Percentiles rank a stretch among this genome's conserved stretches.
Evolutionary conservation across 2,329 filamentous ascomycete species (phyloP).

Genomic region (Fusarium sp.): DNA sequence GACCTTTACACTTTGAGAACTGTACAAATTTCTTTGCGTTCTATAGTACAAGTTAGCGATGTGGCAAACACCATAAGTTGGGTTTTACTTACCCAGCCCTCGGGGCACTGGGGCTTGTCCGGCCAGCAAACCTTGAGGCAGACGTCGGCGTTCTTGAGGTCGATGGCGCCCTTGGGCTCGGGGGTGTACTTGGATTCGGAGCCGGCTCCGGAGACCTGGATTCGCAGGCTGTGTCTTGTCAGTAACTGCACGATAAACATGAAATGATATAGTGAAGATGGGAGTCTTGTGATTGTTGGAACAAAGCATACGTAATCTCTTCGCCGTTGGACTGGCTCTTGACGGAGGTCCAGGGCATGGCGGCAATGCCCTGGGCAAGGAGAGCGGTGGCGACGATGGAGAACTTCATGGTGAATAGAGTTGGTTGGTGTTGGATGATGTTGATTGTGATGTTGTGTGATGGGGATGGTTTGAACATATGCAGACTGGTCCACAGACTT

Average conservation of each 20-base stretch:
- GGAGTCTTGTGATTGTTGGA: neutral
- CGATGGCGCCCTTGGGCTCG: neutral
- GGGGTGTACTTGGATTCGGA: neutral
- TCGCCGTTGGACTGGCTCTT: neutral
- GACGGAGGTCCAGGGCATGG: slow-evolving; percentile 36
- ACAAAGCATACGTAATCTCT: slow-evolving; percentile 33
- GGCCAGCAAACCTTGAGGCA: slow-evolving; percentile 21
- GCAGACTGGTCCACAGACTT: neutral
- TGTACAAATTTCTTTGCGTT: slow-evolving; percentile 19
- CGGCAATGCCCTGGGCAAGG: slow-evolving; percentile 26
- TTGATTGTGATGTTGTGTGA: slow-evolving; percentile 28
- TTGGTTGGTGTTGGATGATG: neutral
- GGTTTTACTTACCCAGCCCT: slow-evolving; percentile 19
- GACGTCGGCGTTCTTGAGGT: neutral
- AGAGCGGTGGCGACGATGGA: slow-evolving; percentile 4
- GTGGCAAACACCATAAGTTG: rapidly evolving
- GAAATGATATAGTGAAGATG: too few species aligned
- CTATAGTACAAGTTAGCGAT: neutral
- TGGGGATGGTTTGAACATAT: neutral
- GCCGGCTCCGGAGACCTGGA: slow-evolving; percentile 14
- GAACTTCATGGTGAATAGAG: slow-evolving; percentile 20
- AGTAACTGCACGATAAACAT: rapidly evolving
- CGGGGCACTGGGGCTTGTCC: slow-evolving; percentile 6
- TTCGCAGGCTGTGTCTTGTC: neutral
- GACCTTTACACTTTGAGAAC: rapidly evolving